Evolutionary conservation across 2,329 filamentous ascomycete genomes (phyloP).

Genomic region (Fusarium beomiforme): DNA sequence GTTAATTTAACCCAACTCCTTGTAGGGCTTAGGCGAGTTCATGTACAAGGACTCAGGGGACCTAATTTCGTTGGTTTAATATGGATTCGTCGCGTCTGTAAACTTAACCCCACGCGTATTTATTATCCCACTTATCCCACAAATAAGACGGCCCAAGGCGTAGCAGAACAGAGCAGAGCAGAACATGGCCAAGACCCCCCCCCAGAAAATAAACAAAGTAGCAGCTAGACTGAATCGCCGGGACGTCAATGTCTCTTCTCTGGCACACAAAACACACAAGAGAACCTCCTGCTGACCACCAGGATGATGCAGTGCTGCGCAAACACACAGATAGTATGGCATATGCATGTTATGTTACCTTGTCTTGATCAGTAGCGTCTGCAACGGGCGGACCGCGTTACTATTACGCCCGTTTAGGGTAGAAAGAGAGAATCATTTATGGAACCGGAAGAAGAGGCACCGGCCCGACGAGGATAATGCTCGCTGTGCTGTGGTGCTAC

Average conservation of each 20-base stretch:
- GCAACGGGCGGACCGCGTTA: conserved; percentile 22
- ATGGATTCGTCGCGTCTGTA: not conserved
- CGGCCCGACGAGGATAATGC: conserved; percentile 7
- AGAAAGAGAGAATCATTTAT: conserved; percentile 4
- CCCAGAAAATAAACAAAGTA: not conserved
- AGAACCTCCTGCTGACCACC: conserved; percentile 5
- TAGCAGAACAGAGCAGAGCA: not conserved
- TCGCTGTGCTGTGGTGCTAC: not conserved
- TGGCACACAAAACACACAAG: not conserved
- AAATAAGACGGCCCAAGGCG: not conserved
- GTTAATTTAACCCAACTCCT: conserved; percentile 13
- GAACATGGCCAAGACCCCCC: no score
- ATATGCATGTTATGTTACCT: conserved; percentile 11
- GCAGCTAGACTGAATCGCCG: not conserved
- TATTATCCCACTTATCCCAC: conserved; percentile 25
- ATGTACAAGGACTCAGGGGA: conserved; percentile 1
- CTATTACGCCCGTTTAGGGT: conserved; percentile 21
- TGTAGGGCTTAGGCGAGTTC: conserved; percentile 29
- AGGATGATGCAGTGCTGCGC: conserved; percentile 15
- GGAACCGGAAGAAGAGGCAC: not conserved
- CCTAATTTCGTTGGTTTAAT: conserved; percentile 19
- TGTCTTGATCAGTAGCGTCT: conserved; percentile 22
- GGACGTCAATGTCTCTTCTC: not conserved
- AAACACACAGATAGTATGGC: conserved; percentile 22
- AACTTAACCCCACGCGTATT: conserved; percentile 7